Evolutionary conservation across 2,329 filamentous ascomycete species (phyloP).

Genomic region (Trichophyton schoenleinii): DNA sequence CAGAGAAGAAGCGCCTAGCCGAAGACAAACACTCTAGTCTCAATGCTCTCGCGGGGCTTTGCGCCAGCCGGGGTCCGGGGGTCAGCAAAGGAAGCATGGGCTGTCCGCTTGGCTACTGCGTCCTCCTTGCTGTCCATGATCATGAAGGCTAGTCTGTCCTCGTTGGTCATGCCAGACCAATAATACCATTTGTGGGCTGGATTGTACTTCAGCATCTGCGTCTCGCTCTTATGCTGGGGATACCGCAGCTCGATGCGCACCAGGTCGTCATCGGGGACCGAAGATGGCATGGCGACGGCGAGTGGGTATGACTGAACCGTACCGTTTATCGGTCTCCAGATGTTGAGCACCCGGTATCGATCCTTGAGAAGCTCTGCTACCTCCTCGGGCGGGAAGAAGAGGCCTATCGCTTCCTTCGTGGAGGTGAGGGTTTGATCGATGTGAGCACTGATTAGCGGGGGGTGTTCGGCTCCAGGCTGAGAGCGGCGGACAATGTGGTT

Average conservation of each 20-base stretch:
- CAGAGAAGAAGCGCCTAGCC: constrained; percentile 30
- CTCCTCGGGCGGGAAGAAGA: constrained; percentile 43
- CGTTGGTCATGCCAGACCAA: constrained; percentile 61
- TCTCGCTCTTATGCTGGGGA: constrained; percentile 58
- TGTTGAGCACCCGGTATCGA: constrained; percentile 73
- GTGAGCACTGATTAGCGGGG: constrained; percentile 61
- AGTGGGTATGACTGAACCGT: constrained; percentile 46
- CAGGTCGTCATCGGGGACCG: constrained; percentile 50
- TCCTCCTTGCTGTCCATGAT: constrained; percentile 57
- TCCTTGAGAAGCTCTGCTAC: constrained; percentile 53
- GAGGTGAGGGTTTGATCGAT: constrained; percentile 68
- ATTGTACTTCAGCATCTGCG: constrained; percentile 53
- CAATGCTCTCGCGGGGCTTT: constrained; percentile 70
- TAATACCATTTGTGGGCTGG: constrained; percentile 62
- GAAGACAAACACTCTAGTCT: constrained; percentile 77
- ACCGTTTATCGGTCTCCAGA: constrained; percentile 61
- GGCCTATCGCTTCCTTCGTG: constrained; percentile 55
- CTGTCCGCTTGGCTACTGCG: constrained; percentile 36
- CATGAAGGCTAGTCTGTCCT: constrained; percentile 63
- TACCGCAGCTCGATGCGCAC: constrained; percentile 65
- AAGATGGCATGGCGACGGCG: constrained; percentile 44
- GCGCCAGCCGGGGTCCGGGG: constrained; percentile 58
- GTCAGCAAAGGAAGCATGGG: constrained; percentile 71
- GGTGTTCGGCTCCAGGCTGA: constrained; percentile 45
- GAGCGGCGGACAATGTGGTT: constrained; percentile 77